Percentiles rank a stretch among this genome's conserved stretches.
Evolutionary conservation across 768 basidiomycete species (phyloP).

Genomic region (Hirschioporus abietinus): DNA sequence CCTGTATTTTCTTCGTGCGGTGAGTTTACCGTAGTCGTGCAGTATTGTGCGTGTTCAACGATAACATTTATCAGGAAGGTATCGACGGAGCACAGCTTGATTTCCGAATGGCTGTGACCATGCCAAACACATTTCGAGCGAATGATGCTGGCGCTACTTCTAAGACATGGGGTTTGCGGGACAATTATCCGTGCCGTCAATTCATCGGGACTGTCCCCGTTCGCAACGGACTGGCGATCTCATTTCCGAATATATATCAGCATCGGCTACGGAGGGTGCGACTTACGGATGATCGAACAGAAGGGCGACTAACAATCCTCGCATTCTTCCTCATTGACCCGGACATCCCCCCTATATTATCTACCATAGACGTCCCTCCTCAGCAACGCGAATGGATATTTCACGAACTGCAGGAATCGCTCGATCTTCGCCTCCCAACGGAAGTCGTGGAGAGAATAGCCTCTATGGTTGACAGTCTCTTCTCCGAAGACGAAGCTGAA

Average conservation of each 20-base stretch:
- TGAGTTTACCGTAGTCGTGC: slow-evolving; percentile 21
- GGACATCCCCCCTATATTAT: slow-evolving; percentile 27
- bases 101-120: slow-evolving; percentile 49
- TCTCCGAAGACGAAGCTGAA: slow-evolving; percentile 34
- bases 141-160: slow-evolving; percentile 43
- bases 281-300: slow-evolving; percentile 34
- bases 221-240: slow-evolving; percentile 31
- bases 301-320: slow-evolving; percentile 39
- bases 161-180: slow-evolving; percentile 45
- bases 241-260: slow-evolving; percentile 57
- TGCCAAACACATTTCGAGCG: slow-evolving; percentile 36
- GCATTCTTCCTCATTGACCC: slow-evolving; percentile 41
- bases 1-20: slow-evolving; percentile 35
- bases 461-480: slow-evolving; percentile 32
- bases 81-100: slow-evolving; percentile 35
- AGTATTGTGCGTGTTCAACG: background rate
- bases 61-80: slow-evolving; percentile 27
- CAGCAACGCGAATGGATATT: slow-evolving; percentile 46
- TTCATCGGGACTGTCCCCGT: slow-evolving; percentile 30
- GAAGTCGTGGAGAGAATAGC: slow-evolving; percentile 41
- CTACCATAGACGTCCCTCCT: slow-evolving; percentile 40
- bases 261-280: slow-evolving; percentile 34
- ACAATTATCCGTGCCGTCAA: slow-evolving; percentile 45
- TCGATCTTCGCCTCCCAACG: slow-evolving; percentile 33
- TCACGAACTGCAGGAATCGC: slow-evolving; percentile 29